A percentile compares a stretch with the other conserved stretches of the same genome.
phyloP scores from a whole-genome alignment of 2,329 filamentous ascomycete genomes.

The Aspergillus brunneoviolaceus region DNA sequence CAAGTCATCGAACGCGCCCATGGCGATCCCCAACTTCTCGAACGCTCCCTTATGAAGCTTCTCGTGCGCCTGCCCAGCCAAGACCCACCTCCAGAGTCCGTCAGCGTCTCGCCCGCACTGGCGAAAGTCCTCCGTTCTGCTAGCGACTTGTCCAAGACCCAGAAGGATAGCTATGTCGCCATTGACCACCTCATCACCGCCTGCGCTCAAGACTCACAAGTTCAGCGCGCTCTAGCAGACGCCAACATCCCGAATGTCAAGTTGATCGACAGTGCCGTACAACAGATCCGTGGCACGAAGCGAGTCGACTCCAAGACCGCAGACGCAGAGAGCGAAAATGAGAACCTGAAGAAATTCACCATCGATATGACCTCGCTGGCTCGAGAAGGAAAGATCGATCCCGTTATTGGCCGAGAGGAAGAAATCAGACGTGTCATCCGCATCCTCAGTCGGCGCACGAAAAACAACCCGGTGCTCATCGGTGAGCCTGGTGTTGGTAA shows the following conservation, averaged over 20 bases:
- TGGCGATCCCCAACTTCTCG: slow-evolving; percentile 85
- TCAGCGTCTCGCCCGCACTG: slow-evolving; percentile 79
- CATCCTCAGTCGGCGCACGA: slow-evolving; percentile 88
- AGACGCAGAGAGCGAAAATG: slow-evolving; percentile 84
- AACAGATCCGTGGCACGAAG: slow-evolving; percentile 87
- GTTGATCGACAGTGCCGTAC: slow-evolving; percentile 84
- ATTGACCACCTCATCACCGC: slow-evolving; percentile 91
- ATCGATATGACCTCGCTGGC: slow-evolving; percentile 98
- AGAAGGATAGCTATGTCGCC: slow-evolving; percentile 92
- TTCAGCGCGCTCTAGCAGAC: slow-evolving; percentile 75
- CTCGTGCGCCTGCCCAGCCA: slow-evolving; percentile 90
- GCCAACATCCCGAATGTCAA: slow-evolving; percentile 90
- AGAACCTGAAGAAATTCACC: slow-evolving; percentile 96
- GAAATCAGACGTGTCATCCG: slow-evolving; percentile 90
- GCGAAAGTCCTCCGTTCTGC: slow-evolving; percentile 79
- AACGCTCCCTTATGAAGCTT: slow-evolving; percentile 85
- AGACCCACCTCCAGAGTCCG: slow-evolving; percentile 87
- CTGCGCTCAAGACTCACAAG: slow-evolving; percentile 72
- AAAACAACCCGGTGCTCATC: slow-evolving; percentile 98
- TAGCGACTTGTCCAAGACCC: slow-evolving; percentile 89
- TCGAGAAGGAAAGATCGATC: slow-evolving; percentile 94
- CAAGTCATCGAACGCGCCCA: slow-evolving; percentile 93
- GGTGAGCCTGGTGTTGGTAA: slow-evolving; percentile 98
- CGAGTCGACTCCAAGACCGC: slow-evolving; percentile 95
- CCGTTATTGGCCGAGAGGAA: slow-evolving; percentile 93